Percentiles rank a stretch among this genome's conserved stretches.
Conservation (phyloP, 176 grass and related monocot genomes). For the Oryza longistaminata region DNA sequence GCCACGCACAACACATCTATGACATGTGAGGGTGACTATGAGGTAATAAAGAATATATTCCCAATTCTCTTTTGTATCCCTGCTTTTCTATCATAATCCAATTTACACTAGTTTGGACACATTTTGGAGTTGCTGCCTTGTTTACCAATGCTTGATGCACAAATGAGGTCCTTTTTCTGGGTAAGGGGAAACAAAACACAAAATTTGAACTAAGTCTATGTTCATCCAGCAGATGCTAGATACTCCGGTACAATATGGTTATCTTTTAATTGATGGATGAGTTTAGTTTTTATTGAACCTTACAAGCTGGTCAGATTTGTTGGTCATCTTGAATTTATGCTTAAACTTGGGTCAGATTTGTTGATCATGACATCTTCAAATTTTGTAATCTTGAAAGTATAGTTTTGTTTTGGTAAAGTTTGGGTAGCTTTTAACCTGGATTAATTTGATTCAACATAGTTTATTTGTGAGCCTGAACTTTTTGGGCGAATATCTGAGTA, state of each 20-base stretch:
- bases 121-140: not conserved
- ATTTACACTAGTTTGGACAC: not conserved
- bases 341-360: not conserved
- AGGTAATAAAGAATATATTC: constrained; percentile 40
- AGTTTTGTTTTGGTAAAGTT: not conserved
- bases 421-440: not conserved
- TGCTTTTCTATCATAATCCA: not conserved
- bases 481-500: not conserved
- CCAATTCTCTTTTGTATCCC: not conserved
- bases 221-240: not conserved
- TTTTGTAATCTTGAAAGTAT: not conserved
- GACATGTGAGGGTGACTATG: constrained; percentile 64
- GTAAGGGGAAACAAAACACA: not conserved
- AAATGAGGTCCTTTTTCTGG: not conserved
- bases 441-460: not conserved
- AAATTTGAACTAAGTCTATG: not conserved
- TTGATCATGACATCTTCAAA: not conserved
- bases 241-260: not conserved
- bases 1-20: constrained; percentile 49
- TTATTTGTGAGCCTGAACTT: not conserved
- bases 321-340: not conserved
- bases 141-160: not conserved
- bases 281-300: too few relatives aligned
- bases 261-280: not conserved
- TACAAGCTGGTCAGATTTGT: not conserved